These are phyloP conservation scores for Rhizopus sp. DNA, from an alignment of 371 early-diverging fungal genomes.

Conservation along the genomic window DNA sequence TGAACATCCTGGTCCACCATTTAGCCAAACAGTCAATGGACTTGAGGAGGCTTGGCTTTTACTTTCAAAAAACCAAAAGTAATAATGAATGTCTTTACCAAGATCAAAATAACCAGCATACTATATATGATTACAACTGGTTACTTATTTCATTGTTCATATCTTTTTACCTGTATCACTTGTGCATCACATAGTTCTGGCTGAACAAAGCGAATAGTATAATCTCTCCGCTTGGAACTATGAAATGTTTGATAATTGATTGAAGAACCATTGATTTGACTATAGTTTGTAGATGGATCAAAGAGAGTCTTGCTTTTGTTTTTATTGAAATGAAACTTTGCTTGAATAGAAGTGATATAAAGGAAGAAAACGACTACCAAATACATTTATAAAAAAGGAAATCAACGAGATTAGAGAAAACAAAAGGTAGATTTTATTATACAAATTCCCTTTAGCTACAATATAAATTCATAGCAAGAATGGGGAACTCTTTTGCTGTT, in stretches of 20 bases:
- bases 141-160: neutral
- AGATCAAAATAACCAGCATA: slow-evolving; percentile 67
- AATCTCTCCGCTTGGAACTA: slow-evolving; percentile 3
- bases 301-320: neutral
- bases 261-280: neutral
- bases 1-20: slow-evolving; percentile 87
- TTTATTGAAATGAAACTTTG: neutral
- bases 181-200: slow-evolving; percentile 30
- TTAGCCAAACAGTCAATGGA: slow-evolving; percentile 75
- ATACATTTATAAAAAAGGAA: neutral
- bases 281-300: neutral
- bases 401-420: neutral
- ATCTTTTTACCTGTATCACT: slow-evolving; percentile 30
- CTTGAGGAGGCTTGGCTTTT: slow-evolving; percentile 55
- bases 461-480: too few species aligned
- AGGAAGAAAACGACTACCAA: neutral
- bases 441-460: too few species aligned
- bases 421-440: too few species aligned
- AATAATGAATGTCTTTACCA: slow-evolving; percentile 63
- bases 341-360: neutral
- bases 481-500: too few species aligned
- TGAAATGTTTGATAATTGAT: slow-evolving; percentile 1
- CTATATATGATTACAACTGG: slow-evolving; percentile 5
- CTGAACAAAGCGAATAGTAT: slow-evolving; percentile 13
- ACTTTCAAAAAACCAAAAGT: slow-evolving; percentile 91